Evolutionary conservation across 768 basidiomycete genomes (phyloP).

Genomic region (Dendrothele bispora): DNA sequence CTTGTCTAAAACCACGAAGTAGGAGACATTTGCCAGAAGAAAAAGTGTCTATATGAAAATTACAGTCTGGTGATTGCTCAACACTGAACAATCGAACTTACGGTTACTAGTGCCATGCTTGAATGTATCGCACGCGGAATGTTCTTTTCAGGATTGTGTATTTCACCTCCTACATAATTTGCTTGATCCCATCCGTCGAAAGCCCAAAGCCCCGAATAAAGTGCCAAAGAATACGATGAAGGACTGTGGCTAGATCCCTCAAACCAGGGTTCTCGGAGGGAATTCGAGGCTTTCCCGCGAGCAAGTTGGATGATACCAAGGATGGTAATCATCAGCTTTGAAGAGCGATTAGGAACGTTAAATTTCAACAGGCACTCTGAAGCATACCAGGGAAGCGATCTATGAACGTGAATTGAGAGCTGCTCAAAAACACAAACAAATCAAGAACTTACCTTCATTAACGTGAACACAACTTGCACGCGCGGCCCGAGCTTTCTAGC

Average conservation of each 20-base stretch:
- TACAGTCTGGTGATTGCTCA: conserved; percentile 4
- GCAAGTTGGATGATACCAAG: conserved; percentile 78
- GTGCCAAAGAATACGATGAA: conserved; percentile 85
- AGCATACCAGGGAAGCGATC: conserved; percentile 10
- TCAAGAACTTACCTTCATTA: conserved; percentile 63
- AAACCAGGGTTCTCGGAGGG: conserved; percentile 70
- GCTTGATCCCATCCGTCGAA: conserved; percentile 97
- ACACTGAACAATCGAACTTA: conserved; percentile 33
- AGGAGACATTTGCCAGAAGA: conserved; percentile 80
- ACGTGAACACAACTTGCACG: conserved; percentile 84
- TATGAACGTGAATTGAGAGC: conserved; percentile 6
- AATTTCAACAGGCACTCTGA: not conserved
- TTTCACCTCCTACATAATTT: conserved; percentile 90
- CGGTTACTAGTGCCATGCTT: conserved; percentile 85
- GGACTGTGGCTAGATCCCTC: conserved; percentile 73
- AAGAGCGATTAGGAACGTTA: conserved; percentile 3
- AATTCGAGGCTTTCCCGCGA: conserved; percentile 67
- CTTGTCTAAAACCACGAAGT: conserved; percentile 92
- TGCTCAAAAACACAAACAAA: conserved; percentile 6
- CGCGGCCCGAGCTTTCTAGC: conserved; percentile 77
- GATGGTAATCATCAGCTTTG: conserved; percentile 67
- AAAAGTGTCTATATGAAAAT: conserved; percentile 59
- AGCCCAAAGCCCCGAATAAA: conserved; percentile 95
- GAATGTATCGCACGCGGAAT: conserved; percentile 86
- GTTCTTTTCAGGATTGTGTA: conserved; percentile 78